Percentiles rank a stretch among this genome's conserved stretches.
phyloP scores from a whole-genome alignment of 768 basidiomycete species.

The Leccinum arenicola region DNA sequence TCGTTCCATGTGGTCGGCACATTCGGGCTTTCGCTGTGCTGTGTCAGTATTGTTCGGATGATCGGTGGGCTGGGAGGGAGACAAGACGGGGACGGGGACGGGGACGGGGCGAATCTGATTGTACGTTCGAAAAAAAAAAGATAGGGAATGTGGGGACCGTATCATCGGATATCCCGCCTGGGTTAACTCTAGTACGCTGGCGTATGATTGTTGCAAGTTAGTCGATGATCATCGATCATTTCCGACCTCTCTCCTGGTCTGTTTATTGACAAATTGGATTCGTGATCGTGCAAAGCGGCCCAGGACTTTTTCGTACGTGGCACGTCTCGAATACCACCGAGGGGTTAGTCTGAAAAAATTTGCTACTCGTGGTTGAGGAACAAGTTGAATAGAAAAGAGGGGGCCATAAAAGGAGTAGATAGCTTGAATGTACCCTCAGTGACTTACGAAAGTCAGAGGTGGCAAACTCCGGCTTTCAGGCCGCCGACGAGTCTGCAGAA shows the following conservation, averaged over 20 bases:
- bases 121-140: neutral
- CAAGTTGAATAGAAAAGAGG: neutral
- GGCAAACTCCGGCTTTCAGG: neutral
- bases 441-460: no score
- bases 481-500: neutral
- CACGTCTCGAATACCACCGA: neutral
- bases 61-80: neutral
- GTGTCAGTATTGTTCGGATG: neutral
- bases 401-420: neutral
- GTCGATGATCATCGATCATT: neutral
- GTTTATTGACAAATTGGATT: neutral
- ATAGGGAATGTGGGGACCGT: no score
- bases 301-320: neutral
- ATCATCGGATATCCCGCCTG: neutral
- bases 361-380: neutral
- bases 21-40: neutral
- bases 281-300: neutral
- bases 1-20: neutral
- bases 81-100: no score
- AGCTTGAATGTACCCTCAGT: no score
- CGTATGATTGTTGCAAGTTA: neutral
- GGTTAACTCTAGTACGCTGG: neutral
- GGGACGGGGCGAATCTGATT: neutral
- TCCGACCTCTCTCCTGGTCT: no score
- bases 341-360: neutral